phyloP scores from a whole-genome alignment of 164 flowering plant genomes.

The Magnolia officinalis region DNA sequence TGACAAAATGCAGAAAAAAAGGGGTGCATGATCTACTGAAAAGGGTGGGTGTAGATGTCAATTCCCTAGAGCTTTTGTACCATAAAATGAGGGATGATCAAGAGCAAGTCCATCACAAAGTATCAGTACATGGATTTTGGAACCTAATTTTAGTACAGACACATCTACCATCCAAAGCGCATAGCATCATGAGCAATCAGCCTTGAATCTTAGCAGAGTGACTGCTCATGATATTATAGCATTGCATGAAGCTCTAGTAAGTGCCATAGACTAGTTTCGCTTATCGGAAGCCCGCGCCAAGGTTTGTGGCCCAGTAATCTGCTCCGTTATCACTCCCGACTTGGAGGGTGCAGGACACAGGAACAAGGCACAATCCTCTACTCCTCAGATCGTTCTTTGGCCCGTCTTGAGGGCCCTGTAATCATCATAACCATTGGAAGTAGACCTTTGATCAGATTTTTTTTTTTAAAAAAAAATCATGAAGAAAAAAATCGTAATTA shows the following conservation, averaged over 20 bases:
- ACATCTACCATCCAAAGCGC: too few species aligned
- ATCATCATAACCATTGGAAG: not conserved
- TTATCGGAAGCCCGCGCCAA: conserved; percentile 51
- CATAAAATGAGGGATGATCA: too few species aligned
- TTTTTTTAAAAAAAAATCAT: not conserved
- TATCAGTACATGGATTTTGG: too few species aligned
- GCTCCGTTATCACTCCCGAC: conserved; percentile 82
- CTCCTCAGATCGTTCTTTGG: conserved; percentile 67
- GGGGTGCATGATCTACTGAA: too few species aligned
- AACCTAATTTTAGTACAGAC: too few species aligned
- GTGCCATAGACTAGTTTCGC: not conserved
- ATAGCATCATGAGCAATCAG: conserved; percentile 92
- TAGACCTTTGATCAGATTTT: not conserved
- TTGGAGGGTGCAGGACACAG: conserved; percentile 58
- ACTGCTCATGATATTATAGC: conserved; percentile 91
- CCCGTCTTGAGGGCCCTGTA: conserved; percentile 36
- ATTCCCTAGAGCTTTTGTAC: too few species aligned
- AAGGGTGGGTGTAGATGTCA: too few species aligned
- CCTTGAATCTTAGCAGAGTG: conserved; percentile 63
- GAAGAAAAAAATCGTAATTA: not conserved
- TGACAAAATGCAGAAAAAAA: too few species aligned
- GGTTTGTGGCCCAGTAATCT: conserved; percentile 77
- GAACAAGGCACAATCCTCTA: conserved; percentile 81
- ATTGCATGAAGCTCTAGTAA: conserved; percentile 10
- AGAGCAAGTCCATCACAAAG: too few species aligned